Evolutionary conservation across 768 basidiomycete genomes (phyloP).

Genomic region (Pulveroboletus sp.): DNA sequence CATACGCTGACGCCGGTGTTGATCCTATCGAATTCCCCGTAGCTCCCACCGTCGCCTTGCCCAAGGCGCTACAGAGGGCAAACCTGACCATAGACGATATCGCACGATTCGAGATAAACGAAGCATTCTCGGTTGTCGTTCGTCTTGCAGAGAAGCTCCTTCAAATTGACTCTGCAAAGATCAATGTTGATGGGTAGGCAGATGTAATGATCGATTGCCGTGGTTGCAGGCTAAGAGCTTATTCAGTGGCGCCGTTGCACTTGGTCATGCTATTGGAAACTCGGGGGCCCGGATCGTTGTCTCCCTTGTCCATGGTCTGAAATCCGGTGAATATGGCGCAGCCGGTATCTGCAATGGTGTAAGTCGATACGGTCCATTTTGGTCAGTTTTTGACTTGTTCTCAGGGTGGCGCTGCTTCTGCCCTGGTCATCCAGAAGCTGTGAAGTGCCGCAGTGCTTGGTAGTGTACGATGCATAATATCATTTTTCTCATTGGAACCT

Average conservation of each 20-base stretch:
- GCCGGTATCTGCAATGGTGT: slow-evolving; percentile 98
- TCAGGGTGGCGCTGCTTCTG: slow-evolving; percentile 90
- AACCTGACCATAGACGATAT: slow-evolving; percentile 83
- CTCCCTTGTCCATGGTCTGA: slow-evolving; percentile 86
- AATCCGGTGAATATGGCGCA: slow-evolving; percentile 90
- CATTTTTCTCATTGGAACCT: slow-evolving; percentile 8
- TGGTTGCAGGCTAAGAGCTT: slow-evolving; percentile 7
- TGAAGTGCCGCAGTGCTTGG: slow-evolving; percentile 37
- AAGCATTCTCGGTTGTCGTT: slow-evolving; percentile 95
- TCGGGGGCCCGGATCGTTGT: slow-evolving; percentile 95
- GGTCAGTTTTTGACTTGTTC: slow-evolving; percentile 15
- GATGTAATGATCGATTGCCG: slow-evolving; percentile 1
- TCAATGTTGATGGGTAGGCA: slow-evolving; percentile 84
- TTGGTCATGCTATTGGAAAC: slow-evolving; percentile 95
- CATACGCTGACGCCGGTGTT: slow-evolving; percentile 95
- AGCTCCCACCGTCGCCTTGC: slow-evolving; percentile 90
- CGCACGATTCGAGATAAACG: slow-evolving; percentile 92
- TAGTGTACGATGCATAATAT: slow-evolving; percentile 18
- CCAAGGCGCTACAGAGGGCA: slow-evolving; percentile 83
- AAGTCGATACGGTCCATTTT: slow-evolving; percentile 33
- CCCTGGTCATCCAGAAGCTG: slow-evolving; percentile 84
- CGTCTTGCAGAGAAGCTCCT: slow-evolving; percentile 88
- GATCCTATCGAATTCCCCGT: slow-evolving; percentile 97
- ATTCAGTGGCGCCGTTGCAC: slow-evolving; percentile 88
- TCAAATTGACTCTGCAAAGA: slow-evolving; percentile 78